Base-by-base conservation (phyloP, 306 rosid species). In the Arachis hypogaea region DNA sequence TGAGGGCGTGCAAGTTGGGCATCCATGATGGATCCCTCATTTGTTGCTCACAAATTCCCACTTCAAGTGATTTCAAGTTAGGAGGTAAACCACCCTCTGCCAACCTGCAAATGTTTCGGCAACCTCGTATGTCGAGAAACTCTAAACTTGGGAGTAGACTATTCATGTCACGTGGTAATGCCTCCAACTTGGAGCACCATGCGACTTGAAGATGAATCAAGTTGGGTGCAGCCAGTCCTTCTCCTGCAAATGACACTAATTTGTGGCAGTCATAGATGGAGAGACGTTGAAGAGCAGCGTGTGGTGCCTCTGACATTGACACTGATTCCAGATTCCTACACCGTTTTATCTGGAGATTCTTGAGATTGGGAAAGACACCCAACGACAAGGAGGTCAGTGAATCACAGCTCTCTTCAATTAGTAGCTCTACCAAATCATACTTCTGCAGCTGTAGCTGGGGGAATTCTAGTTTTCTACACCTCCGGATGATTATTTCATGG, bases 311-410 rank as follows among this genome's bases (percentile, higher is more conserved):
- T 4, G 59, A 6, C 6, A 4, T 40, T 10, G 44, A 9, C 2
- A 75, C n/a, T 30, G 16, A 14, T 1, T 14, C 33, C 2, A 65
- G 42, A 45, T 56, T 56, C 18, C 4, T n/a, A 46, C 73, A 66
- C 2, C 16, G 16, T 16, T 5, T 4, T 9, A 74, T 1, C 0
- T 0, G 0, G 3, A 55, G 63, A 42, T 1, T 0, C 4, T 6
- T 5, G 11, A 69, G 63, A 54, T 52, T 52, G 11, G 40, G 63
- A 58, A 55, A 55, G 22, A 0, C 11, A 14, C 16, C 74, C 47
- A 40, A 1, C 11, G 63, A n/a, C 22, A 69, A 6, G 6, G 50
- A 36, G 40, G 14, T 9, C 50, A 52, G 16, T 52, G 62, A 36
- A 11, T 54, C 73, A 52, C 62, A 52, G 2, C 51, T 5, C 0